Base-by-base conservation (phyloP, 2,329 filamentous ascomycete species). In the Beauveria bassiana region DNA sequence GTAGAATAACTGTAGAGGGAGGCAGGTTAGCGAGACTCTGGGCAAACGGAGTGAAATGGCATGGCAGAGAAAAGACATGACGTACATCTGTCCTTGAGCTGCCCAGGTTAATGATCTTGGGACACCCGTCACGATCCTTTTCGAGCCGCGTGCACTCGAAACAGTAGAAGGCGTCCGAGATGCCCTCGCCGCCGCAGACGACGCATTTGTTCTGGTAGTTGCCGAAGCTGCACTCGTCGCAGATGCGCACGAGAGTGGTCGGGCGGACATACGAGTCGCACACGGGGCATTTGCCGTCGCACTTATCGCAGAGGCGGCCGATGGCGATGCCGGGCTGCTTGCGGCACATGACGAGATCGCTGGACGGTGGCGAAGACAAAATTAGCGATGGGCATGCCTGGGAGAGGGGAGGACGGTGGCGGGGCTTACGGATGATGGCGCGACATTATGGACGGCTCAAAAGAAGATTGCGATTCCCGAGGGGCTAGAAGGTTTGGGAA, bases 151-250 rank as follows among this genome's bases (percentile, higher is more conserved):
- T 99, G 75, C 95, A 99, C 78, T 99, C 95, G 73, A 98, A 98
- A 81, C 95, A 99, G 80, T 99, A 99, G 77, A 98, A 98, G 55
- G 95, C 95, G 74, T 99, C 95, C 40, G 90, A 95, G 74, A 99
- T 99, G 34, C 95, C 95, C 78, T 98, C 95, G 69, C 95, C 95
- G 74, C 95, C 95, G 77, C 95, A 99, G 49, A 99, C 95, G 68
- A 99, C 92, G 74, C 95, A 99, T 77, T 99, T 99, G 81, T 99
- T 99, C 79, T 98, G 95, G 81, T 97, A 99, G 83, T 99, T 99
- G 72, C 95, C 95, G 75, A 99, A 99, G 74, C 90, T 93, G 82
- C 95, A 99, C 79, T 99, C 95, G 80, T 99, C 95, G 81, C 95
- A 99, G 79, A 99, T 98, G 71, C 93, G 91, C 64, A 96, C 95